A percentile compares a stretch with the other conserved stretches of the same genome.
These are phyloP conservation scores for Oenanthe javanica DNA, from an alignment of 140 eudicot genomes.

Conservation along the genomic window DNA sequence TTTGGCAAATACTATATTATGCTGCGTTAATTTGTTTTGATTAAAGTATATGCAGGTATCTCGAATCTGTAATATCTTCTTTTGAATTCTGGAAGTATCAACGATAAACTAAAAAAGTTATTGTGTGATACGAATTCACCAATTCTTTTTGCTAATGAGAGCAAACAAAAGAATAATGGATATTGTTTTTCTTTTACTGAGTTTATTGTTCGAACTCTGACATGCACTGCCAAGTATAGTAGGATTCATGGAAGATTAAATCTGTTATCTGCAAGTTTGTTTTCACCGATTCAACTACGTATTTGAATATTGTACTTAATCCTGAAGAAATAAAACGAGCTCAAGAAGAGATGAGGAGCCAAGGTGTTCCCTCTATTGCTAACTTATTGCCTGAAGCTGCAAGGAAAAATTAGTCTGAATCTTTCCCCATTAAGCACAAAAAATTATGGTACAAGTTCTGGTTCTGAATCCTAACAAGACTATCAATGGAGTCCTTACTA, in stretches of 20 bases:
- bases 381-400: slow-evolving; percentile 63
- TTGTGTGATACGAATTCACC: too few species aligned
- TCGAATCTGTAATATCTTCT: too few species aligned
- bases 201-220: not conserved
- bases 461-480: not conserved
- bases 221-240: not conserved
- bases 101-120: too few species aligned
- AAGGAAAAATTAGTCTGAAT: slow-evolving; percentile 33
- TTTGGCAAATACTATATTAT: too few species aligned
- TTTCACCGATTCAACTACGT: not conserved
- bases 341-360: slow-evolving; percentile 95
- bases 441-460: not conserved
- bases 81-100: too few species aligned
- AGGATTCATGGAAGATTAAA: not conserved
- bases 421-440: too few species aligned
- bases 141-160: too few species aligned
- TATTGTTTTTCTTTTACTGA: not conserved
- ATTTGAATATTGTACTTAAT: slow-evolving; percentile 18
- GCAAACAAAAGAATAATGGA: too few species aligned
- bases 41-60: too few species aligned
- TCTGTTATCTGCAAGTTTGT: not conserved
- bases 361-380: slow-evolving; percentile 88
- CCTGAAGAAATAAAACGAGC: slow-evolving; percentile 85
- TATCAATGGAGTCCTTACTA: not conserved
- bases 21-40: too few species aligned